Conservation (phyloP, 2,329 filamentous ascomycete species). For the Plenodomus tracheiphilus region DNA sequence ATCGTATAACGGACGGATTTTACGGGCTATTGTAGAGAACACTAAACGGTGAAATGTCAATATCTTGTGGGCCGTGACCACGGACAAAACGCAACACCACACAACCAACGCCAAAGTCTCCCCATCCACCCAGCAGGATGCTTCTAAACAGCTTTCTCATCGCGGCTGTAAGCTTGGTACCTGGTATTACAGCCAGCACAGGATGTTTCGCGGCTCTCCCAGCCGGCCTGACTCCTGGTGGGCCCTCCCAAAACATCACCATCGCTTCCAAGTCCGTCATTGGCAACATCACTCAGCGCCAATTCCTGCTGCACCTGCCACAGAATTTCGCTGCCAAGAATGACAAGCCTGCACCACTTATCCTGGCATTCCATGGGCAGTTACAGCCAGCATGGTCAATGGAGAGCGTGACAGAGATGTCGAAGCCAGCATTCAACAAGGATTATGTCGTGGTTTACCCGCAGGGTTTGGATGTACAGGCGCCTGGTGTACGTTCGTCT, state of each 20-base stretch:
- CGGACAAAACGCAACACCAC: too few species aligned
- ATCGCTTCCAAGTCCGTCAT: slow-evolving; percentile 18
- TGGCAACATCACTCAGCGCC: slow-evolving; percentile 15
- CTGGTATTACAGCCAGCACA: slow-evolving; percentile 4
- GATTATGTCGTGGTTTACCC: slow-evolving; percentile 26
- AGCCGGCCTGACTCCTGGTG: slow-evolving; percentile 14
- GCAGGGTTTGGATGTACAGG: slow-evolving; percentile 18
- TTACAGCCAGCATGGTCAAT: slow-evolving; percentile 22
- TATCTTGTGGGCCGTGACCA: neutral
- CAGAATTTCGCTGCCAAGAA: slow-evolving; percentile 14
- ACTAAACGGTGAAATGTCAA: neutral
- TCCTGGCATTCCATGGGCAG: slow-evolving; percentile 26
- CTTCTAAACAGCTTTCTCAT: neutral
- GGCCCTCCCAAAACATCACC: slow-evolving; percentile 22
- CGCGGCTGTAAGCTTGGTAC: neutral
- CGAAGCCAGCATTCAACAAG: slow-evolving; percentile 20
- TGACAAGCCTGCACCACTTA: slow-evolving; percentile 14
- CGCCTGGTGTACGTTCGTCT: slow-evolving; percentile 19
- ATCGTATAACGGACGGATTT: neutral
- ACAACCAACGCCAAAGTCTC: neutral
- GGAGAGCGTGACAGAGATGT: slow-evolving; percentile 24
- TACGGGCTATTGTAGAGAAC: neutral
- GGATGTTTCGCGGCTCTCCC: slow-evolving; percentile 20
- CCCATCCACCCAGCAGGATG: neutral
- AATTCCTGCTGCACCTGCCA: slow-evolving; percentile 24